Base-by-base conservation (phyloP, 352 stramenopile species). In the Phytophthora fragariae region DNA sequence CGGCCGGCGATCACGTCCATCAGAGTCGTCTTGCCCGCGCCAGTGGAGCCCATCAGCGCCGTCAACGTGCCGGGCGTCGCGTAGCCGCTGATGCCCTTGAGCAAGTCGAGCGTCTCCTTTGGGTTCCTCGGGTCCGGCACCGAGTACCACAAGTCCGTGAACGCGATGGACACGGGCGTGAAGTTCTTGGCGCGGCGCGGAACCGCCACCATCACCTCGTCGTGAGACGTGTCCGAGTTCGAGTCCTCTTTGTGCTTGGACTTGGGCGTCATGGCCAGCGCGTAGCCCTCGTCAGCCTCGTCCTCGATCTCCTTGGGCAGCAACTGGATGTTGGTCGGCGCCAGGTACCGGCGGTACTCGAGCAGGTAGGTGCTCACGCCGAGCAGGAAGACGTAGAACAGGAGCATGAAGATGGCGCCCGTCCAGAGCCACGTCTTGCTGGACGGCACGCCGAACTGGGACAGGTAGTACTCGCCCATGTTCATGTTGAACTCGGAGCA, bases 21-120 rank as follows among this genome's bases (percentile, higher is more conserved):
- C 39, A 69, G 19, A 6, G 62, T 69, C 62, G 62, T 69, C 52
- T 94, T 80, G 27, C 94, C 74, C 2, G 93, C 89, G 62, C 85
- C 84, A 12, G 64, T 77, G 2, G 71, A 76, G 15, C 83, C 83
- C 56, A 98, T 92, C 5, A 98, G 86, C 73, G 98, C 92, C 68
- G 97, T 91, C 14, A 98, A 71, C 12, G 93, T 98, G 8, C 92
- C 97, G 0, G 80, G 81, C 9, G 35, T 15, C 10, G 75, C 68
- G 39, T 67, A 70, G 1, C 79, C 82, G 24, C 39, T 79, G 58
- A 91, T 96, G 72, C 39, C 62, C 62, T 69, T 69, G 27, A 69
- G 53, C 53, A 69, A 62, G 54, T 62, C 62, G 12, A 69, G 62
- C 93, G 67, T 56, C 89, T 76, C 60, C 39, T 82, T 76, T 15